Percentiles rank a stretch among this genome's conserved stretches.
These are phyloP conservation scores for Colletotrichum eremochloae DNA, from an alignment of 2,329 filamentous ascomycete genomes.

Conservation along the genomic window DNA sequence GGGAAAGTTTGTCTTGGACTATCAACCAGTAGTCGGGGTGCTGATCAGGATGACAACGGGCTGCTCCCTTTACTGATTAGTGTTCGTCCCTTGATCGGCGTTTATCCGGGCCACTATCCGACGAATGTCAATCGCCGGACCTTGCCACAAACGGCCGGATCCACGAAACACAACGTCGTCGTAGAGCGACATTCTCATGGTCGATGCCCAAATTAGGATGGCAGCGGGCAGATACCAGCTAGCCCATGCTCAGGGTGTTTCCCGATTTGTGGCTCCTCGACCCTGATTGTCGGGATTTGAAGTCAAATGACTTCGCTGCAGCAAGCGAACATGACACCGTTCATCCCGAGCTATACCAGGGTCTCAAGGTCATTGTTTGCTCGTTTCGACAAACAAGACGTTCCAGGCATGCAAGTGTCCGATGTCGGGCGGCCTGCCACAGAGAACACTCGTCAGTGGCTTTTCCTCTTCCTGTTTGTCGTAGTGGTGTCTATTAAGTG, in stretches of 20 bases:
- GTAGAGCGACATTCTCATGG: slow-evolving; percentile 3
- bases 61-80: slow-evolving; percentile 7
- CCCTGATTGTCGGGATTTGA: slow-evolving; percentile 36
- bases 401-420: slow-evolving; percentile 25
- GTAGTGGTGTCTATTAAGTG: slow-evolving; percentile 7
- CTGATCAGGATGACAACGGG: slow-evolving; percentile 22
- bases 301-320: slow-evolving; percentile 8
- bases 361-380: slow-evolving; percentile 15
- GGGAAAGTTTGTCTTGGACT: slow-evolving; percentile 3
- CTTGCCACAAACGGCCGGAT: slow-evolving; percentile 12
- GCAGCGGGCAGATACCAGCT: not conserved
- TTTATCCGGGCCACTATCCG: slow-evolving; percentile 21
- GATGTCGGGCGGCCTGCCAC: not conserved
- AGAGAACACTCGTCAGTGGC: not conserved
- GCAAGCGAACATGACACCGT: slow-evolving; percentile 5
- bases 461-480: not conserved
- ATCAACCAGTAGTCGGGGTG: slow-evolving; percentile 7
- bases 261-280: slow-evolving; percentile 10
- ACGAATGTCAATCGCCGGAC: not conserved
- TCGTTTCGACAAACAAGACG: slow-evolving; percentile 1
- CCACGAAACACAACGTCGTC: slow-evolving; percentile 1
- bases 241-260: slow-evolving; percentile 9
- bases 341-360: slow-evolving; percentile 9
- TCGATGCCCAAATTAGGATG: slow-evolving; percentile 1
- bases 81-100: slow-evolving; percentile 13